Base-by-base conservation (phyloP, 1,139 yeast genomes). In the Meyerozyma elateridarum region DNA sequence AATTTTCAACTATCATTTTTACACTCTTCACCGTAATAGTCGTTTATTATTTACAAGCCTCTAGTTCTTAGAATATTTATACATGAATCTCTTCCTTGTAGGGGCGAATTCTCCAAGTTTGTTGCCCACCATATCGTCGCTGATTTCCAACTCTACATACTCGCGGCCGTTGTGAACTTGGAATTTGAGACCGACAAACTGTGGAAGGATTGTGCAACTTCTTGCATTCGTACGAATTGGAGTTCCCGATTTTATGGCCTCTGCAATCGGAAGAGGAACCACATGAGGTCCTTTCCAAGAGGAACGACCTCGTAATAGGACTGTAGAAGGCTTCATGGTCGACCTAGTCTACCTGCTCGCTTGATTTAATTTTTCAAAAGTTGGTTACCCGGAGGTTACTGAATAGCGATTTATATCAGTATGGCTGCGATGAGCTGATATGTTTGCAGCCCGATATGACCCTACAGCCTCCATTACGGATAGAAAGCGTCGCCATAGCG, bases 41-140 rank as follows among this genome's bases (percentile, higher is more conserved):
- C 20, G 13, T 16, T 17, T 25, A 20, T 19, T 34, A 37, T 39
- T 30, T 37, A 35, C 38, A 41, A 31, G 36, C 20, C 12, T 14
- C 44, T 64, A 73, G 50, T 74, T 75, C 69, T 74, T 74, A 38
- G 79, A 74, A 63, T 77, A 85, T 47, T 88, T 85, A 62, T 85
- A 88, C 44, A 75, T 76, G 61, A 85, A 87, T 56, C 84, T 77
- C 73, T 85, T 85, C 54, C 96, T 72, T 2, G 98, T 91, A 36
- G 91, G 85, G 3, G 95, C 95, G 63, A 85, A 91, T 56, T 91
- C 97, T 3, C 98, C 98, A 37, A 91, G 66, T 57, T 91, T 91
- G 43, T 80, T 76, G n/a, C 98, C 98, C 42, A 91, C 96, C 98
- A 91, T 91, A 48, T 91, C 94, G 51, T 91, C 97, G 8, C 84